Evolutionary conservation across 352 stramenopile genomes (phyloP), one percentile per base, ranked within the genome.

Genomic region (Globisporangium alternatum): DNA sequence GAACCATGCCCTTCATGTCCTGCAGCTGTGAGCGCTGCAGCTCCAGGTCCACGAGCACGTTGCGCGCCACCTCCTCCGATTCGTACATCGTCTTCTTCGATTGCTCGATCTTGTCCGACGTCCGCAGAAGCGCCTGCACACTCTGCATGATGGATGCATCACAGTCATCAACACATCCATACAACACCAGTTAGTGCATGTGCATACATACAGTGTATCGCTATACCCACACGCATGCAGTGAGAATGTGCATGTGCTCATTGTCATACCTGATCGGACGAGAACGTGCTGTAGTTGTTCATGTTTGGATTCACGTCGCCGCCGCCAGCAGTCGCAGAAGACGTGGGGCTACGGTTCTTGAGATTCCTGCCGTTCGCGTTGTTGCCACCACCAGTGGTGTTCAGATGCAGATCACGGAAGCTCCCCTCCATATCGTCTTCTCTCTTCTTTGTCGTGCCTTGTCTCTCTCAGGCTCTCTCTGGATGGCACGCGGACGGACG

Each of bases 1-100:
- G 69, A 15, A 94, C 80, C 81, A 91, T 91, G 25, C 72, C 81
- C 59, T 91, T 90, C 78, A 88, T 91, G 60, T 92, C 85, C 57
- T 90, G 75, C 12, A 94, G 72, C 71, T 94, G 85, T 56, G 75
- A 83, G 56, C 83, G 83, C 64, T 94, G 85, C 45, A 90, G 68
- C 64, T 94, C 85, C 44, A 94, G 68, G 43, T 94, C 85, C 60
- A 92, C 81, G 51, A 94, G 65, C 25, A 90, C 78, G 35, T 87
- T 78, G 60, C 87, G 88, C 43, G 85, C 85, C 61, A 85, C 64
- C 35, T 88, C 67, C 53, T 94, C 85, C 48, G 83, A 88, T 61
- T 91, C 80, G 51, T 70, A 55, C 64, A 94, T 71, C 28, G 72
- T 78, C 28, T 79, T 77, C 65, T 85, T 86, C 17, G 83, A 83